These are phyloP conservation scores for Heritiera littoralis DNA, from an alignment of 345 rosid genomes.

Conservation along the genomic window DNA sequence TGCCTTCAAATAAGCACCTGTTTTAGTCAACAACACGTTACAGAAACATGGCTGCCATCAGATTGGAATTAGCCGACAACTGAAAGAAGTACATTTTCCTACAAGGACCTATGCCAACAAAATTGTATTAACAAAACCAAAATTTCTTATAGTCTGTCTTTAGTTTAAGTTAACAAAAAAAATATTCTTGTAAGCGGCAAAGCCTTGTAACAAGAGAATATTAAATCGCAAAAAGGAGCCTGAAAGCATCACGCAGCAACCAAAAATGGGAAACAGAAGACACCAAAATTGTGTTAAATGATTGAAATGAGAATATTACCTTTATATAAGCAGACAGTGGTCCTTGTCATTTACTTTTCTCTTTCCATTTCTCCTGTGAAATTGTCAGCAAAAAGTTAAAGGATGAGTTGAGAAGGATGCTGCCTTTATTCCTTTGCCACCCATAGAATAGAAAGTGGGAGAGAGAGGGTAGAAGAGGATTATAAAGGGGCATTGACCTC, in stretches of 20 bases:
- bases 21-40: not conserved
- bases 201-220: too few species aligned
- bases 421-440: slow-evolving; percentile 30
- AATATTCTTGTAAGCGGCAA: too few species aligned
- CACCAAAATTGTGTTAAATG: not conserved
- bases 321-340: slow-evolving; percentile 24
- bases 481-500: slow-evolving; percentile 7
- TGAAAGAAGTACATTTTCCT: not conserved
- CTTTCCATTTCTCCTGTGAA: slow-evolving; percentile 9
- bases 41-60: not conserved
- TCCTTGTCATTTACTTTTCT: slow-evolving; percentile 4
- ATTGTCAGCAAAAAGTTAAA: slow-evolving; percentile 8
- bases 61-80: not conserved
- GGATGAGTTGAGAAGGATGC: slow-evolving; percentile 24
- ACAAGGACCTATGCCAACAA: not conserved
- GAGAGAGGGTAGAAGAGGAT: slow-evolving; percentile 18
- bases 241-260: slow-evolving; percentile 10
- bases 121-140: not conserved
- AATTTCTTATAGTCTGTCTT: too few species aligned
- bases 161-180: too few species aligned
- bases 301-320: slow-evolving; percentile 28
- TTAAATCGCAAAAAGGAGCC: too few species aligned
- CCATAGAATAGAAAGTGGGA: slow-evolving; percentile 6
- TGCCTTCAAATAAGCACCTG: not conserved
- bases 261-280: slow-evolving; percentile 13